Base-by-base conservation (phyloP, 768 basidiomycete genomes). In the Lactifluus hygrophoroides region DNA sequence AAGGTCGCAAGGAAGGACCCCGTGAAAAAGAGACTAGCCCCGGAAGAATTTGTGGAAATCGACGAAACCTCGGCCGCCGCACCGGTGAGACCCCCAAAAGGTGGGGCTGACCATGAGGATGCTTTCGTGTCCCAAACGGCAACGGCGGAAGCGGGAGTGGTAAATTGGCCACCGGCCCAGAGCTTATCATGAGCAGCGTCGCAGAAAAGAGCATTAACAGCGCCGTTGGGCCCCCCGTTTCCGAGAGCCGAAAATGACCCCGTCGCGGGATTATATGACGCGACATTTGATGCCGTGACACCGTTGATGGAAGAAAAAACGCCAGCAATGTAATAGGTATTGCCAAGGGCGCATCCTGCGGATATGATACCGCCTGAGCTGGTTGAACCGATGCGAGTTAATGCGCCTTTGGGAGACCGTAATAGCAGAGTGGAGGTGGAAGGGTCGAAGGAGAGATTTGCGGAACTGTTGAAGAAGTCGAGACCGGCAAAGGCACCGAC, bases 401-500 rank as follows among this genome's bases (percentile, higher is more conserved):
- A 78, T 13, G 82, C 76, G 30, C 91, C 94, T 57, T 84, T 78
- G 16, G 75, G 58, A 19, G 79, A 74, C 60, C 85, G 86, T 40
- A 82, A 78, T 61, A 91, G 76, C 47, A 92, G 75, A 40, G 90
- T 86, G 14, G 89, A 81, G 47, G 82, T 78, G 2, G 85, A 75
- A 27, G 89, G 76, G 71, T 93, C 84, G 69, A 88, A 85, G 34
- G 82, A 67, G 64, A 80, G 68, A 48, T 79, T 65, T 35, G 81
- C 70, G 57, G 74, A 80, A 60, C 74, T 80, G 67, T 82, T 74
- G 77, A 87, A 85, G 57, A 94, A 67, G 68, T 86, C 87, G 61
- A 99, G 75, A 45, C 94, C 95, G 23, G 87, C 80, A 68, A 97
- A 99, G 34, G 88, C 78, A 57, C 95, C 95, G 27, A 86, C 84